Percentiles rank a stretch among this genome's conserved stretches.
Evolutionary conservation across 176 grass and related monocot genomes (phyloP).

Genomic region (Carex myosuroides): DNA sequence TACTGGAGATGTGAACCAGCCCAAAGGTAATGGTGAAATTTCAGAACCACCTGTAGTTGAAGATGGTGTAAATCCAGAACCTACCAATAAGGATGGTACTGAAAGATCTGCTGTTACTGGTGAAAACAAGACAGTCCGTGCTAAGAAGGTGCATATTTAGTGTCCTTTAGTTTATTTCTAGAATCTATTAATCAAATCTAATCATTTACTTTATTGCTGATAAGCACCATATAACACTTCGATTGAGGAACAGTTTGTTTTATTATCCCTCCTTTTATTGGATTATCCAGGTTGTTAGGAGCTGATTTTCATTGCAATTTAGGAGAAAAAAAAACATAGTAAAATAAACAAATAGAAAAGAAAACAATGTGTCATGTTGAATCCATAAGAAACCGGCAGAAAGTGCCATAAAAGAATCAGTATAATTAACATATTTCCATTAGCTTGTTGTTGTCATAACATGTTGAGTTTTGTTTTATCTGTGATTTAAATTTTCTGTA

Average conservation of each 20-base stretch:
- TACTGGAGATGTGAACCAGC: slow-evolving; percentile 14
- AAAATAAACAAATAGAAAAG: background rate
- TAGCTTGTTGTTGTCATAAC: background rate
- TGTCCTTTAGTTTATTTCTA: background rate
- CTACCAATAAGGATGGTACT: background rate
- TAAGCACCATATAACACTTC: background rate
- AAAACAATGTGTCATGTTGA: background rate
- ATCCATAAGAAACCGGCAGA: background rate
- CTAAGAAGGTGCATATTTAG: slow-evolving; percentile 21
- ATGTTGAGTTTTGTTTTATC: background rate
- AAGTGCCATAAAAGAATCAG: background rate
- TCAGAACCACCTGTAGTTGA: slow-evolving; percentile 3
- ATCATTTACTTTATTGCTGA: background rate
- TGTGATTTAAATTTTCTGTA: too few relatives aligned
- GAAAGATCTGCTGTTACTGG: slow-evolving; percentile 7
- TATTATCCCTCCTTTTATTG: background rate
- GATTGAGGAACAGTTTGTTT: background rate
- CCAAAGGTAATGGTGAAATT: slow-evolving; percentile 16
- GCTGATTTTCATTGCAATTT: background rate
- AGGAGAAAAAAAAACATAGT: background rate
- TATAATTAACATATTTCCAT: background rate
- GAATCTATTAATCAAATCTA: background rate
- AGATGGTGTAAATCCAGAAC: slow-evolving; percentile 12
- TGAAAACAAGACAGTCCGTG: slow-evolving; percentile 4
- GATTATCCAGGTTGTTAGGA: background rate